These are phyloP conservation scores for Sordaria brevicollis DNA, from an alignment of 495 filamentous ascomycete genomes.

Conservation along the genomic window DNA sequence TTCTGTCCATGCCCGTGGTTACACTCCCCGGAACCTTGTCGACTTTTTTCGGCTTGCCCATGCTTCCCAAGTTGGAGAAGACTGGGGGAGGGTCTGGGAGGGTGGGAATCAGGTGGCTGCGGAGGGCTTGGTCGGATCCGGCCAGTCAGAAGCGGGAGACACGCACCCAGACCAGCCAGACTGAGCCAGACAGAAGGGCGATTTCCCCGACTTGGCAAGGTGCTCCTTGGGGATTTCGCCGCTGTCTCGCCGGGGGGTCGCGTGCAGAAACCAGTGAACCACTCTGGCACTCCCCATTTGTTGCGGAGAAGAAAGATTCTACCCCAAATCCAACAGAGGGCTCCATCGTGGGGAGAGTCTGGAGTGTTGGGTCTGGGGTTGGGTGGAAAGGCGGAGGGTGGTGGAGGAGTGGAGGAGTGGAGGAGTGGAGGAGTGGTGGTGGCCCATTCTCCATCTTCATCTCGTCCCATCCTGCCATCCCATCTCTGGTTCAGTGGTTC, in stretches of 20 bases:
- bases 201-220: slow-evolving; percentile 22
- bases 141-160: slow-evolving; percentile 13
- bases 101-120: neutral
- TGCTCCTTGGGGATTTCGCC: slow-evolving; percentile 24
- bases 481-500: too few relatives aligned
- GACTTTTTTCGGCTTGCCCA: neutral
- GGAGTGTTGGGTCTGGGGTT: neutral
- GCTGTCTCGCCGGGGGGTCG: slow-evolving; percentile 21
- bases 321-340: neutral
- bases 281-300: neutral
- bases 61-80: neutral
- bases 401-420: neutral
- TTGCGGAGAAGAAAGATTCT: neutral
- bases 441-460: too few relatives aligned
- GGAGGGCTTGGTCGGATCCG: slow-evolving; percentile 4
- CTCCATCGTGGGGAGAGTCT: neutral
- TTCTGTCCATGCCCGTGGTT: neutral
- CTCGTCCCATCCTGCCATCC: too few relatives aligned
- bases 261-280: slow-evolving; percentile 13
- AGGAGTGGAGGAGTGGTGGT: too few relatives aligned
- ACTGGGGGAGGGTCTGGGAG: neutral
- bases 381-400: neutral
- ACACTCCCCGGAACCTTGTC: neutral
- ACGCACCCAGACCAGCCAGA: neutral
- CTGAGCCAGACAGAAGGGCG: slow-evolving; percentile 10